phyloP scores from a whole-genome alignment of 805 yeast species.

The Candida sakaeoensis region DNA sequence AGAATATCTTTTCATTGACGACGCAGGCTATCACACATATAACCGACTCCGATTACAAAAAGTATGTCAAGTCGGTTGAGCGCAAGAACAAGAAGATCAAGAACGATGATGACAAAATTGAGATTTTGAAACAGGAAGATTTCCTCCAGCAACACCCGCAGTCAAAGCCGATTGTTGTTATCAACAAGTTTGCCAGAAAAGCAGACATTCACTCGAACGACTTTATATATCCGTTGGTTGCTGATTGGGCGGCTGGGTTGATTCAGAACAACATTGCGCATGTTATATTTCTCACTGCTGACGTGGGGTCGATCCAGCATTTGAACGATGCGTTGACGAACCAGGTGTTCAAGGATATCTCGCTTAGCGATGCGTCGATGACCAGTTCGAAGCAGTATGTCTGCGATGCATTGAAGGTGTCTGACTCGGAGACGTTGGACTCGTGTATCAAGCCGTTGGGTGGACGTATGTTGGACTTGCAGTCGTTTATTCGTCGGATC shows the following conservation, averaged over 20 bases:
- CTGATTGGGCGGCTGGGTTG: constrained; percentile 86
- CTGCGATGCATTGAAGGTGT: constrained; percentile 42
- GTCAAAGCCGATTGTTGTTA: constrained; percentile 78
- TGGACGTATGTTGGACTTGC: constrained; percentile 92
- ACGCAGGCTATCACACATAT: constrained; percentile 71
- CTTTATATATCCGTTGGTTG: constrained; percentile 66
- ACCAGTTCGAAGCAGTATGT: constrained; percentile 71
- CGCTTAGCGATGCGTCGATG: constrained; percentile 77
- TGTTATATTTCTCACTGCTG: constrained; percentile 84
- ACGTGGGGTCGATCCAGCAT: constrained; percentile 68
- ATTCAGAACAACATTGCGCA: constrained; percentile 80
- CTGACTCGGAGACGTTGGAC: constrained; percentile 42
- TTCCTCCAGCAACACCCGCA: constrained; percentile 83
- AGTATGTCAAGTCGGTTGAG: constrained; percentile 22
- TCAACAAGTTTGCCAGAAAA: constrained; percentile 65
- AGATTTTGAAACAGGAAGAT: constrained; percentile 67
- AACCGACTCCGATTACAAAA: constrained; percentile 29
- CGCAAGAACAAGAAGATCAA: constrained; percentile 16
- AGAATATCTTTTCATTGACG: constrained; percentile 72
- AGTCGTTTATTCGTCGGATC: constrained; percentile 82
- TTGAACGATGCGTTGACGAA: constrained; percentile 76
- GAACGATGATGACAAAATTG: constrained; percentile 19
- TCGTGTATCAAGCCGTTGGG: constrained; percentile 73
- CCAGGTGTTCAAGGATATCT: constrained; percentile 73
- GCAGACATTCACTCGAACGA: constrained; percentile 48